Evolutionary conservation across 352 stramenopile genomes (phyloP), one percentile per base, ranked within the genome.

Genomic region (Globisporangium barbulae): DNA sequence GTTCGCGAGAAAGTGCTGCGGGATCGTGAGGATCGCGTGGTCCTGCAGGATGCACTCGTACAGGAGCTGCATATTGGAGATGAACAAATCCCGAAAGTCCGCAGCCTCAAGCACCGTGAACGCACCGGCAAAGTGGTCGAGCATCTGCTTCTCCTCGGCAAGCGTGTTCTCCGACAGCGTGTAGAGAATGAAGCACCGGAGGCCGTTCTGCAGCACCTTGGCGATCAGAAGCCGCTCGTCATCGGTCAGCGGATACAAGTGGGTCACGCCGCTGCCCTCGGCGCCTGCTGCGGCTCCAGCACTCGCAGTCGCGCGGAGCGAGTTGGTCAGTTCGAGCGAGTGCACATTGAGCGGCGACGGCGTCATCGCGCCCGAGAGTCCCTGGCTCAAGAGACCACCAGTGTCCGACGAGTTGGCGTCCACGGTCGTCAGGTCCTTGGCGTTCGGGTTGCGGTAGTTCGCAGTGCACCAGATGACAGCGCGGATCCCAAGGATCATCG

Each of bases 401-500:
- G 56, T 56, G 56, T 80, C 78, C 31, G 71, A 57, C 47, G 73
- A 64, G 22, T 75, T 76, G 0, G 84, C 81, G 53, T 96, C 88
- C 31, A 91, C 89, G 0, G 78, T 90, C 17, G 84, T 93, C 53
- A 95, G 53, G 69, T 96, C 67, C 71, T 94, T 88, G 44, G 82
- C 88, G 19, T 93, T 76, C n/a, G 88, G 85, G 61, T 95, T 95
- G 25, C 88, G 83, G 64, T 96, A 96, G 74, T 98, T 97, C 39
- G 85, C 88, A 13, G 98, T 98, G 74, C 97, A 99, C 91, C 94
- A 99, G 55, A 99, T 98, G 5, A 99, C 81, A 10, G 94, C 98
- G 61, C 98, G 98, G 44, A 99, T 93, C 15, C 97, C 97, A n/a
- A 98, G 72, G 53, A 99, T 97, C 83, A 99, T 99, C 12, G 96